A percentile compares a stretch with the other conserved stretches of the same genome.
Evolutionary conservation across 805 yeast genomes (phyloP).

Genomic region (Metschnikowia cubensis): DNA sequence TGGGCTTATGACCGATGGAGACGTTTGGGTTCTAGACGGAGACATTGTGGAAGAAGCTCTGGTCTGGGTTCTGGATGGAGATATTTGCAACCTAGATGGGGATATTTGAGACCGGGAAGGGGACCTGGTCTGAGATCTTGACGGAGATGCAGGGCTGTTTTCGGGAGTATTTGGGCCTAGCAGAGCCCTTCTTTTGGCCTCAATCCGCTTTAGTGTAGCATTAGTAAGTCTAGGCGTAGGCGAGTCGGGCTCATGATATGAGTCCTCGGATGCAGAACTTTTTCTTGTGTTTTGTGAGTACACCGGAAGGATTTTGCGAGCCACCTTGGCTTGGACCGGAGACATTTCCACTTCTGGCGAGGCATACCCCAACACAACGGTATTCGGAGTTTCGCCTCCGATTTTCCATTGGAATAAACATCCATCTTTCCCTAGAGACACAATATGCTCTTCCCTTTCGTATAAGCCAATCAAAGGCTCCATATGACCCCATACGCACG

Average conservation of each 20-base stretch:
- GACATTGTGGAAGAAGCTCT: background rate
- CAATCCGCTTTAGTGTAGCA: conserved; percentile 35
- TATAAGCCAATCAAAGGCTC: conserved; percentile 45
- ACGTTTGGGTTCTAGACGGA: background rate
- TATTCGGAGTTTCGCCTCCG: background rate
- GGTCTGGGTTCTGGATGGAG: background rate
- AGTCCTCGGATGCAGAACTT: background rate
- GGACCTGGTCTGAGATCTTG: conserved; percentile 8
- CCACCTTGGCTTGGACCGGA: background rate
- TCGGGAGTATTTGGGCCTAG: background rate
- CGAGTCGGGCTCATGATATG: conserved; percentile 7
- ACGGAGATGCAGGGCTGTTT: background rate
- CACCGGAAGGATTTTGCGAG: background rate
- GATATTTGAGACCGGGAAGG: conserved; percentile 4
- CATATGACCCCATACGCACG: conserved; percentile 53
- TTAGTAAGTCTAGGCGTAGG: conserved; percentile 25
- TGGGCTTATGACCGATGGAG: background rate
- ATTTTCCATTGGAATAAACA: conserved; percentile 49
- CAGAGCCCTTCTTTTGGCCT: conserved; percentile 21
- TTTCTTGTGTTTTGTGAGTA: background rate
- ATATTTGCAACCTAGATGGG: background rate
- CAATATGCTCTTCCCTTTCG: conserved; percentile 22
- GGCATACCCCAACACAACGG: background rate
- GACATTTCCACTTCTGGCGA: background rate
- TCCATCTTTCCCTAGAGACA: conserved; percentile 51